phyloP scores from a whole-genome alignment of 1,139 yeast genomes.

The Geotrichum klebahnii region DNA sequence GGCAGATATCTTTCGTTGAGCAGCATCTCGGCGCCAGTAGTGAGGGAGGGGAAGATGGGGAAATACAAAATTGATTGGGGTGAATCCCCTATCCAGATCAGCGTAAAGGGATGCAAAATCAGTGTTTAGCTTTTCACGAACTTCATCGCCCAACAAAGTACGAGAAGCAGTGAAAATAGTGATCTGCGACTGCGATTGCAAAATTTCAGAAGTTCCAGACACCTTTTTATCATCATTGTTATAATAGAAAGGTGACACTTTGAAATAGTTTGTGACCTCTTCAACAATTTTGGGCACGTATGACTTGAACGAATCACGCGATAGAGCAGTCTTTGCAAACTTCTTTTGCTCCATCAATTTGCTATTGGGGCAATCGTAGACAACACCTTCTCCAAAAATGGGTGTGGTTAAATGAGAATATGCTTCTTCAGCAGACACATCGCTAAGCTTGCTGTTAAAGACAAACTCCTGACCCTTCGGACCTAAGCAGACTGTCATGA shows the following conservation, averaged over 20 bases:
- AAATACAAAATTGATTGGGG: conserved; percentile 93
- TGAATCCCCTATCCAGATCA: conserved; percentile 94
- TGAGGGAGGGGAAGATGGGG: conserved; percentile 88
- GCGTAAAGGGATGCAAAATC: conserved; percentile 81
- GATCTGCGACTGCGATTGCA: conserved; percentile 87
- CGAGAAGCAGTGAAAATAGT: conserved; percentile 95
- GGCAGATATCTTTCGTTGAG: conserved; percentile 72
- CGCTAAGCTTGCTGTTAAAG: conserved; percentile 81
- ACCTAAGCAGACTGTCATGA: conserved; percentile 93
- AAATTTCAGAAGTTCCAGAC: conserved; percentile 61
- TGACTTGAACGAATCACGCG: conserved; percentile 73
- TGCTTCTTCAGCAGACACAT: conserved; percentile 95
- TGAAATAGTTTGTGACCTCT: conserved; percentile 67
- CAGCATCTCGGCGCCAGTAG: conserved; percentile 78
- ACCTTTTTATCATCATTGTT: conserved; percentile 36
- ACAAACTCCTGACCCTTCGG: conserved; percentile 98
- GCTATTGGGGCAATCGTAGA: conserved; percentile 91
- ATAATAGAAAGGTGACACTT: conserved; percentile 44
- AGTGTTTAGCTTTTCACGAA: conserved; percentile 76
- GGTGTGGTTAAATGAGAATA: conserved; percentile 94
- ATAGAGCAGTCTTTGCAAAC: conserved; percentile 85
- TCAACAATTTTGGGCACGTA: conserved; percentile 87
- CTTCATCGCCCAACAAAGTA: conserved; percentile 83
- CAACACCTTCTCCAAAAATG: conserved; percentile 94
- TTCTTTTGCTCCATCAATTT: conserved; percentile 97